phyloP scores from a whole-genome alignment of 176 grass and related monocot species.

The Triticum aestivum region IWGSC_CS_RefSeq_v2.1 NC_057794.1:117638761-117639260 shows the following conservation, averaged over 20 bases:
- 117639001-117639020: neutral
- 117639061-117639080: neutral
- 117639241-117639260: too few relatives aligned
- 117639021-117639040: neutral
- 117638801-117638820: neutral
- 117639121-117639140: neutral
- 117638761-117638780: neutral
- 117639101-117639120: neutral
- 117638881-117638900: neutral
- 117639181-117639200: neutral
- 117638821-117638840: neutral
- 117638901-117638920: too few relatives aligned
- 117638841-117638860: neutral
- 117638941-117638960: too few relatives aligned
- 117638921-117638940: too few relatives aligned
- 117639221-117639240: too few relatives aligned
- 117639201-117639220: too few relatives aligned
- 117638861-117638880: neutral
- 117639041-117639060: neutral
- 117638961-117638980: too few relatives aligned
- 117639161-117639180: neutral
- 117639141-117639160: neutral
- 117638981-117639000: neutral
- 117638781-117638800: neutral
- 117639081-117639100: neutral